These are phyloP conservation scores for Draba incana DNA, from an alignment of 345 rosid genomes.

Conservation along the genomic window DNA sequence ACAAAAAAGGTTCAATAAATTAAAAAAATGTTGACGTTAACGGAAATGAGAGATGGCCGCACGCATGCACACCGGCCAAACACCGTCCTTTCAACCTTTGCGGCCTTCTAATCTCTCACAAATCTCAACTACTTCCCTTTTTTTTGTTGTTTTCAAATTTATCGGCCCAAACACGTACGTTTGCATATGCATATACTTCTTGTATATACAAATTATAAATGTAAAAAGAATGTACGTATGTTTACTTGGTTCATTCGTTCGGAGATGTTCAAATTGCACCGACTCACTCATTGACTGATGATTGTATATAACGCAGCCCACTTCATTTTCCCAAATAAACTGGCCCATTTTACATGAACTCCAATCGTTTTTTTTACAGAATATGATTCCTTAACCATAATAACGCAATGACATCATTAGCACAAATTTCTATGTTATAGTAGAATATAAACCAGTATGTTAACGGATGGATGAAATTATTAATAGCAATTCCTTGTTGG, in stretches of 20 bases:
- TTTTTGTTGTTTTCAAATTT: slow-evolving; percentile 30
- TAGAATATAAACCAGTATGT: no score
- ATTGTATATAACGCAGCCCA: slow-evolving; percentile 3
- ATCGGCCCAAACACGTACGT: slow-evolving; percentile 37
- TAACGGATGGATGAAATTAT: no score
- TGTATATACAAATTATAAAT: background rate
- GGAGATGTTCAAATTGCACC: slow-evolving; percentile 12
- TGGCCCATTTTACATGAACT: slow-evolving; percentile 17
- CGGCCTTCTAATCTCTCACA: slow-evolving; percentile 42
- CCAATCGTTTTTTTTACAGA: no score
- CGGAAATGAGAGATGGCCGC: slow-evolving; percentile 23
- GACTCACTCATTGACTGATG: background rate
- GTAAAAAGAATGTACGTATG: background rate
- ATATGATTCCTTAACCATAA: no score
- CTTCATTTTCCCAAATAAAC: background rate
- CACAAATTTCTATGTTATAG: no score
- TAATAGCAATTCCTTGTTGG: no score
- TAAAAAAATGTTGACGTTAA: slow-evolving; percentile 25
- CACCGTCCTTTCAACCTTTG: slow-evolving; percentile 42
- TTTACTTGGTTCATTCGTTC: slow-evolving; percentile 4
- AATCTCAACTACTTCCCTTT: slow-evolving; percentile 30
- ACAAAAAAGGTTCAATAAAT: background rate
- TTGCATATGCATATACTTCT: background rate
- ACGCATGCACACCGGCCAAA: slow-evolving; percentile 40
- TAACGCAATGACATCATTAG: no score